Base-by-base conservation (phyloP, 768 basidiomycete genomes). In the Exsudoporus frostii region DNA sequence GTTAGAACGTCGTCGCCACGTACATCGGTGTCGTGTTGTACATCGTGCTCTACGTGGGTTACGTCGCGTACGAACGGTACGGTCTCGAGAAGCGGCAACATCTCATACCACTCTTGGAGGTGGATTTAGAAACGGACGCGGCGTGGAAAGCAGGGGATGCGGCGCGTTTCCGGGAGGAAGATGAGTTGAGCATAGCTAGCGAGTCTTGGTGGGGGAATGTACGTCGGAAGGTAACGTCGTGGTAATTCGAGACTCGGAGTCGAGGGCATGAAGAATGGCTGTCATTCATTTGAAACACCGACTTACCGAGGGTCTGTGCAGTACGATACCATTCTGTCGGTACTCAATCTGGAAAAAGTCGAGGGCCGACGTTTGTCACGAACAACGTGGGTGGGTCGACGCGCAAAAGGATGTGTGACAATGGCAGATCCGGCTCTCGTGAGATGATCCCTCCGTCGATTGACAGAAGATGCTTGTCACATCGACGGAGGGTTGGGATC, bases 91-190 rank as follows among this genome's bases (percentile, higher is more conserved):
- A 55, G 27, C 59, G 61, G 30, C 46, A 51, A 24, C 74, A 78
- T 59, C 69, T 80, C 44, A 71, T 82, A 10, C 77, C 76, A 8
- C 53, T 73, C 13, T 45, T 58, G 4, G 69, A 78, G 33, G 74
- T 78, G 15, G 81, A 84, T 65, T 68, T 83, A 27, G 74, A 74
- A n/a, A 82, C 76, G 4, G 76, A 79, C 53, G 81, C 81, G 1
- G 78, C 77, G 37, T 83, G 82, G 81, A 65, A 64, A 8, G 66
- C 67, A 0, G 80, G 79, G 9, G 78, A 77, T 19, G 78, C 77
- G 7, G 62, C 45, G 27, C 59, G 57, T 2, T 39, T 75, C 14
- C 69, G 71, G 19, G 72, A 69, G 53, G 65, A 65, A 39, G 76
- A 76, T 0, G 36, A 29, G 42, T 36, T 30, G 44, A 3, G 1